Conservation (phyloP, 2,329 filamentous ascomycete genomes). For the Scortechinia acanthostroma region DNA sequence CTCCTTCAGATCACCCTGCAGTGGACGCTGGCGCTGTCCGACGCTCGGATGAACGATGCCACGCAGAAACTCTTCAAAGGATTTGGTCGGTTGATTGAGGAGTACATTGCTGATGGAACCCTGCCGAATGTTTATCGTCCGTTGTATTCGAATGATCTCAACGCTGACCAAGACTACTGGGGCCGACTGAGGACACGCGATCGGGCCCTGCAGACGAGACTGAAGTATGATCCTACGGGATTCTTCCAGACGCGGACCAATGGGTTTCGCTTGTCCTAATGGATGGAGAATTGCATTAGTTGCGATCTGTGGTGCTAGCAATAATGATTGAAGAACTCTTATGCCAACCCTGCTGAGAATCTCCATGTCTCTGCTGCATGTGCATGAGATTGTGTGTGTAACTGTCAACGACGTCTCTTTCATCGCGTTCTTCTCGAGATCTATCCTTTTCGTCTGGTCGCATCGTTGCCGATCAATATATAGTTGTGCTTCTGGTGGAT, state of each 20-base stretch:
- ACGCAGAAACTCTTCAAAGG: conserved; percentile 25
- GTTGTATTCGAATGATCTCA: conserved; percentile 33
- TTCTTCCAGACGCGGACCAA: conserved; percentile 28
- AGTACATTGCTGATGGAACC: conserved; percentile 19
- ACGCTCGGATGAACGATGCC: conserved; percentile 17
- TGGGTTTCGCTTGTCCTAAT: conserved; percentile 19
- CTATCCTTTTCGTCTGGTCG: too few species aligned
- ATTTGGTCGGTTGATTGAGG: conserved; percentile 16
- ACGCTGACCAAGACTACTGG: conserved; percentile 31
- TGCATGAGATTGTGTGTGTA: too few species aligned
- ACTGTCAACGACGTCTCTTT: too few species aligned
- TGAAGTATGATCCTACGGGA: conserved; percentile 24
- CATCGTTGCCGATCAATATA: too few species aligned
- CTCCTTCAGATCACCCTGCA: conserved; percentile 34
- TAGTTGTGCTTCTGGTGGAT: too few species aligned
- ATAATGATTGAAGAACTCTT: too few species aligned
- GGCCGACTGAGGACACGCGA: conserved; percentile 22
- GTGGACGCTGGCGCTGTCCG: conserved; percentile 17
- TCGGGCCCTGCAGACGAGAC: conserved; percentile 18
- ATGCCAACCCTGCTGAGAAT: too few species aligned
- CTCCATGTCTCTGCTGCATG: too few species aligned
- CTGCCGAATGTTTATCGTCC: conserved; percentile 26
- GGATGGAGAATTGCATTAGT: too few species aligned
- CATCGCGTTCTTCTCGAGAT: too few species aligned
- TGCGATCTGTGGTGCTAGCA: not conserved